Percentiles rank a stretch among this genome's conserved stretches.
These are phyloP conservation scores for Pseudogymnoascus sp. DNA, from an alignment of 2,329 filamentous ascomycete species.

Conservation along the genomic window DNA sequence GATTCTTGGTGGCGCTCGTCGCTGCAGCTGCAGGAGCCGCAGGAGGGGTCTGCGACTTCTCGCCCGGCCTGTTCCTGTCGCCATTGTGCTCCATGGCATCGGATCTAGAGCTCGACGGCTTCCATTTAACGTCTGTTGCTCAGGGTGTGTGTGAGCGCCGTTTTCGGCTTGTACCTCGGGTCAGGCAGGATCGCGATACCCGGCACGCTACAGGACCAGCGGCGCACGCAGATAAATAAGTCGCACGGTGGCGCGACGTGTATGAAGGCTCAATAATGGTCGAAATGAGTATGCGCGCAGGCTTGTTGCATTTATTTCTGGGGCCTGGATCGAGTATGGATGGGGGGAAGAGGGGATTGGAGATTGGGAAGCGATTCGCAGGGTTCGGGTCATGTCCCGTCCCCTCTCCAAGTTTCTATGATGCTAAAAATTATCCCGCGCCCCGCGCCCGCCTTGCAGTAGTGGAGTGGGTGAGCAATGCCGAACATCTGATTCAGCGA, in stretches of 20 bases:
- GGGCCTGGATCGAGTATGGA: not conserved
- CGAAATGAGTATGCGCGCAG: not conserved
- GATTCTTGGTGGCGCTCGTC: slow-evolving; percentile 41
- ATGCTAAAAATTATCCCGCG: slow-evolving; percentile 4
- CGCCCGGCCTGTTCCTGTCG: slow-evolving; percentile 25
- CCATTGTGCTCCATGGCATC: slow-evolving; percentile 31
- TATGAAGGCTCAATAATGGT: not conserved
- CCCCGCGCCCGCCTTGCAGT: not conserved
- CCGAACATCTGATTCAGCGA: slow-evolving; percentile 4
- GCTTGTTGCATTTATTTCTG: not conserved
- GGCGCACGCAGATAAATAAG: slow-evolving; percentile 2
- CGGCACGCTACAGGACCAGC: slow-evolving; percentile 7
- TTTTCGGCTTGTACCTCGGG: slow-evolving; percentile 8
- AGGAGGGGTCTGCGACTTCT: slow-evolving; percentile 26
- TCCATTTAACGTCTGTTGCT: slow-evolving; percentile 21
- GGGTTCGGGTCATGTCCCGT: slow-evolving; percentile 1
- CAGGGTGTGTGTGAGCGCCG: slow-evolving; percentile 4
- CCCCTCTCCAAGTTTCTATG: slow-evolving; percentile 5
- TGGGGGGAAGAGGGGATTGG: not conserved
- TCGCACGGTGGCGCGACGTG: slow-evolving; percentile 1
- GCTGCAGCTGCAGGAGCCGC: slow-evolving; percentile 18
- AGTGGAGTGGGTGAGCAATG: slow-evolving; percentile 5
- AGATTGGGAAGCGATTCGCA: not conserved
- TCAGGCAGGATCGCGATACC: slow-evolving; percentile 2
- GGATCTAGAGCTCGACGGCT: slow-evolving; percentile 25